Percentiles rank a stretch among this genome's conserved stretches.
phyloP scores from a whole-genome alignment of 2,329 filamentous ascomycete species.

The Apiospora saccharicola region DNA sequence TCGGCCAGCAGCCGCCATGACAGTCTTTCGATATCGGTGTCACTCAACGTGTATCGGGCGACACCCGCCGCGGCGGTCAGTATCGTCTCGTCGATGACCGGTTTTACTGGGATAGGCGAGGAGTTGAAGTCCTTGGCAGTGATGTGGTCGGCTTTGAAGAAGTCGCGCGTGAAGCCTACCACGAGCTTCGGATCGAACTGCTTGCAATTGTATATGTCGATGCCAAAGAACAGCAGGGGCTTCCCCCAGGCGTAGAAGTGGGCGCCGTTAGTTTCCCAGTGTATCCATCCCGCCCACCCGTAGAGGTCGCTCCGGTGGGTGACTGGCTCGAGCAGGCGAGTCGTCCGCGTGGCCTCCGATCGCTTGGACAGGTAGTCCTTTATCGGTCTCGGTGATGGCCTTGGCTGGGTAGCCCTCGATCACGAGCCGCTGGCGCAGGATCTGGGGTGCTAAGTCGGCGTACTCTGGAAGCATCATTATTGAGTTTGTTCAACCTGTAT shows the following conservation, averaged over 20 bases:
- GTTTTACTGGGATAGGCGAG: background rate
- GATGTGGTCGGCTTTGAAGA: conserved; percentile 16
- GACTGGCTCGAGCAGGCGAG: conserved; percentile 22
- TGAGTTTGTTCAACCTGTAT: background rate
- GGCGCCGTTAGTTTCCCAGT: conserved; percentile 25
- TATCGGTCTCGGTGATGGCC: conserved; percentile 19
- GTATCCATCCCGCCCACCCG: conserved; percentile 25
- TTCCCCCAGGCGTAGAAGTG: conserved; percentile 26
- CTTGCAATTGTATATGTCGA: conserved; percentile 27
- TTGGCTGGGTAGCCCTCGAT: conserved; percentile 24
- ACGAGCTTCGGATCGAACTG: conserved; percentile 23
- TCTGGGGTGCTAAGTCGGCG: conserved; percentile 18
- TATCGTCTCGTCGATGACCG: background rate
- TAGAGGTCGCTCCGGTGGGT: conserved; percentile 26
- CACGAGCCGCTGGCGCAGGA: conserved; percentile 26
- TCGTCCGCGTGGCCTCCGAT: conserved; percentile 17
- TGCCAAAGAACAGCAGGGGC: conserved; percentile 26
- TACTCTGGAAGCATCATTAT: background rate
- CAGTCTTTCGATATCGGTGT: conserved; percentile 25
- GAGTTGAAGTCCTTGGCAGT: conserved; percentile 22
- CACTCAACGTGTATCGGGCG: conserved; percentile 28
- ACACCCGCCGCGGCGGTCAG: background rate
- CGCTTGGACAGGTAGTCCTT: conserved; percentile 24
- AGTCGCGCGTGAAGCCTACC: conserved; percentile 18
- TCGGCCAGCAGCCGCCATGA: conserved; percentile 25